Base-by-base conservation (phyloP, 768 basidiomycete genomes). In the Auricularia sp. region DNA sequence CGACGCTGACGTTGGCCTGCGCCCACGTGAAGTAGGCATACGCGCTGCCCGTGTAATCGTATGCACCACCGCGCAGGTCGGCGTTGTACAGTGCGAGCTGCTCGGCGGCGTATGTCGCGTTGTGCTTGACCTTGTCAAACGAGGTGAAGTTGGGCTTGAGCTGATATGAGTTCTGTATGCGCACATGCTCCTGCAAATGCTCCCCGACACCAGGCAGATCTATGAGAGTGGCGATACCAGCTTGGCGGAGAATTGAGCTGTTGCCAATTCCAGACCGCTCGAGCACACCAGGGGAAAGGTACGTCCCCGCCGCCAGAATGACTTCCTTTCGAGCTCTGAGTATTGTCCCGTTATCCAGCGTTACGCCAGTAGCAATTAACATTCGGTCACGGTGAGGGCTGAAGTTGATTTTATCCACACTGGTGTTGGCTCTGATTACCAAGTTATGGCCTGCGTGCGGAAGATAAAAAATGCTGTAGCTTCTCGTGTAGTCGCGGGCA, bases 241-340 rank as follows among this genome's bases (percentile, higher is more conserved):
- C 65, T 10, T 36, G 64, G n/a, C 70, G 67, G 16, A 78, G 68
- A 18, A 73, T 67, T 2, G 67, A 69, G n/a, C 69, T 69, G 24
- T 76, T 74, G 54, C 77, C 78, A 65, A 79, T 70, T 33, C 78
- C 78, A 21, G 74, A 75, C 14, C 77, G 70, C 62, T 77, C 70
- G 72, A 82, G 74, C 10, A 81, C 68, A 58, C 79, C 77, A 7
- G 81, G 75, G 1, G 79, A 69, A 64, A 69, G 35, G 44, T 68
- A 39, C 0, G 65, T 62, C 18, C 70, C 70, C 3, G 69, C 70
- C 21, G 69, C 62, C 10, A 70, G 58, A 33, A 70, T 69, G 44
- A 70, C 64, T 54, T 70, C 70, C 8, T 63, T 44, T 42, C 61
- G 13, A 16, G 64, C 61, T 6, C 29, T 13, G 37, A 65, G 10